phyloP scores from a whole-genome alignment of 108 stramenopile genomes.

The Cyclotella atomus region DNA sequence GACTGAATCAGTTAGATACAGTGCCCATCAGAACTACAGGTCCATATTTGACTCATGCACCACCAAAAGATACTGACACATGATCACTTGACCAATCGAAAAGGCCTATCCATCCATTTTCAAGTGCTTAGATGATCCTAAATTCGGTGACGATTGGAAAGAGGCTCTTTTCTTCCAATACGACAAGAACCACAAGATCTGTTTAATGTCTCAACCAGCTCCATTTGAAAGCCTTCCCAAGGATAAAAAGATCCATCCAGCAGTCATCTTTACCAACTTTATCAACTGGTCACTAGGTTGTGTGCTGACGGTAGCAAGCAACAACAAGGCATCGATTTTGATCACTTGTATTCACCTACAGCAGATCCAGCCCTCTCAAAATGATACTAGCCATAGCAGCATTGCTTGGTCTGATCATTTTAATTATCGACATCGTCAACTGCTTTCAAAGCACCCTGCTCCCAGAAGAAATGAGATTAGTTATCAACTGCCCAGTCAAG shows the following conservation, averaged over 20 bases:
- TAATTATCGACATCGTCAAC: conserved; percentile 1
- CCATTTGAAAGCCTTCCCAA: conserved; percentile 1
- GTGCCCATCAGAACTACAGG: neutral
- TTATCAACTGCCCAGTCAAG: neutral
- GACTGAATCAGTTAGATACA: neutral
- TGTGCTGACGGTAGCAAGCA: conserved; percentile 16
- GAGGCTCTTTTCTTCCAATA: conserved; percentile 1
- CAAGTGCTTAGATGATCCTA: conserved; percentile 5
- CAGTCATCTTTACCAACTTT: neutral
- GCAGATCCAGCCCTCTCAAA: neutral
- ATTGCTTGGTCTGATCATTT: neutral
- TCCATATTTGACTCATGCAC: neutral
- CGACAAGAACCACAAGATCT: neutral
- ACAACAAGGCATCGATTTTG: conserved; percentile 16
- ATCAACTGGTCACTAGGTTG: neutral
- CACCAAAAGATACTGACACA: neutral
- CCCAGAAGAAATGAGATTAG: neutral
- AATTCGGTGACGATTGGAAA: conserved; percentile 1
- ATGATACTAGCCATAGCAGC: neutral
- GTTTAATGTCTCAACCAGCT: neutral
- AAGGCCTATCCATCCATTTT: neutral
- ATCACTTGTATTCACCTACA: conserved; percentile 14
- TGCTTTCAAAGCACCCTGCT: conserved; percentile 8
- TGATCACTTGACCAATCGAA: neutral
- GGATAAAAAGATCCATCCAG: neutral